Conservation (phyloP, 2,329 filamentous ascomycete genomes). For the Arthrobotrys sinensis region DNA sequence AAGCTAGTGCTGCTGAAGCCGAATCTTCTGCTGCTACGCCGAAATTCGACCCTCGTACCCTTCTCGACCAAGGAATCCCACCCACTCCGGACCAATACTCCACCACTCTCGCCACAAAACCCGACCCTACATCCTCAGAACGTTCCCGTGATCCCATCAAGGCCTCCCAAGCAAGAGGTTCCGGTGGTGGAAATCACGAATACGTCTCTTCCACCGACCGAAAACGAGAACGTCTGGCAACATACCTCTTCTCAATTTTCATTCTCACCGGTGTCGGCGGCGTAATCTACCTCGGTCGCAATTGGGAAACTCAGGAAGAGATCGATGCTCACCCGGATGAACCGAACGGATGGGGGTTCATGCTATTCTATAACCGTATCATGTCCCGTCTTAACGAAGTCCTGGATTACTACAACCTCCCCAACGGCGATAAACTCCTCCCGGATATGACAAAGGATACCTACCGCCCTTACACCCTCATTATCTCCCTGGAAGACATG, state of each 20-base stretch:
- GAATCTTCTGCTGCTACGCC: conserved; percentile 17
- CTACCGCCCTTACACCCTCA: conserved; percentile 90
- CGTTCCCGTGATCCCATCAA: conserved; percentile 47
- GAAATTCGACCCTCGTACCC: conserved; percentile 55
- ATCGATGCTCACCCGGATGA: conserved; percentile 74
- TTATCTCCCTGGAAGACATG: conserved; percentile 92
- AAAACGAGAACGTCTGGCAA: conserved; percentile 81
- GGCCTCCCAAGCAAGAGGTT: conserved; percentile 37
- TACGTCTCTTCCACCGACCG: conserved; percentile 94
- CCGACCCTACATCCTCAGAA: conserved; percentile 53
- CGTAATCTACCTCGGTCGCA: conserved; percentile 83
- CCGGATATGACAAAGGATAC: conserved; percentile 80
- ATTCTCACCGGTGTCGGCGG: conserved; percentile 74
- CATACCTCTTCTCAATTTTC: conserved; percentile 79
- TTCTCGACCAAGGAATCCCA: conserved; percentile 59
- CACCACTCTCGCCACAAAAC: conserved; percentile 48
- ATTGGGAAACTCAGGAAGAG: conserved; percentile 86
- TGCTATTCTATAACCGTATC: conserved; percentile 84
- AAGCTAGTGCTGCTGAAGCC: conserved; percentile 10
- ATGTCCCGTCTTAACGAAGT: conserved; percentile 81
- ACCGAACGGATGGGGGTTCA: conserved; percentile 83
- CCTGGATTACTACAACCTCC: conserved; percentile 94
- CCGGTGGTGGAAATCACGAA: conserved; percentile 53
- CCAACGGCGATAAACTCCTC: conserved; percentile 92
- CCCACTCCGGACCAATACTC: conserved; percentile 58